These are phyloP conservation scores for Suillus fuscotomentosus DNA, from an alignment of 768 basidiomycete genomes.

Conservation along the genomic window DNA sequence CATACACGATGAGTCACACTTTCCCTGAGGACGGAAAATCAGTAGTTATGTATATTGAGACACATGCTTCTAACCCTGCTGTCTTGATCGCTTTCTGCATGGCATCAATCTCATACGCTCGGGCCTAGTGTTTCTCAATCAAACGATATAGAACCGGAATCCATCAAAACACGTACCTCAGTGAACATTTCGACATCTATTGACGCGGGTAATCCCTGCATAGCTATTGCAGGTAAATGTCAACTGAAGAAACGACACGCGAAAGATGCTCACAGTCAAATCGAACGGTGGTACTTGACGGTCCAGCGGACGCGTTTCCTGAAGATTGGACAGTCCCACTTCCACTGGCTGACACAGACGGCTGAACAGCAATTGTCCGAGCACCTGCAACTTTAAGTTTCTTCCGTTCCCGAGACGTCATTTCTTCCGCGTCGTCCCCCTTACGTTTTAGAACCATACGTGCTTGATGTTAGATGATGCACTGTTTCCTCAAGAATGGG, in stretches of 20 bases:
- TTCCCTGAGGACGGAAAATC: conserved; percentile 39
- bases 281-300: conserved; percentile 37
- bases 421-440: conserved; percentile 27
- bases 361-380: conserved; percentile 67
- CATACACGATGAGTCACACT: conserved; percentile 80
- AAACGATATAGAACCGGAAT: neutral
- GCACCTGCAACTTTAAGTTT: conserved; percentile 63
- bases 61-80: conserved; percentile 51
- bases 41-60: neutral
- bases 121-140: conserved; percentile 49
- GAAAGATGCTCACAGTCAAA: conserved; percentile 39
- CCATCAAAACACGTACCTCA: conserved; percentile 48
- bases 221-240: conserved; percentile 35
- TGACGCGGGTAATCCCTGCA: conserved; percentile 61
- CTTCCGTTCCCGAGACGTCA: conserved; percentile 56
- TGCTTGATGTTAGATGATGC: conserved; percentile 23
- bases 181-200: conserved; percentile 89
- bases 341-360: conserved; percentile 14
- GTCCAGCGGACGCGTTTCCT: conserved; percentile 34
- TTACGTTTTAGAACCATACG: conserved; percentile 44
- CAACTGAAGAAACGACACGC: neutral
- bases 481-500: conserved; percentile 23
- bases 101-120: conserved; percentile 85
- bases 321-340: conserved; percentile 9
- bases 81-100: conserved; percentile 87